Base-by-base conservation (phyloP, 2,329 filamentous ascomycete genomes). In the Cladosporium sp. region DNA sequence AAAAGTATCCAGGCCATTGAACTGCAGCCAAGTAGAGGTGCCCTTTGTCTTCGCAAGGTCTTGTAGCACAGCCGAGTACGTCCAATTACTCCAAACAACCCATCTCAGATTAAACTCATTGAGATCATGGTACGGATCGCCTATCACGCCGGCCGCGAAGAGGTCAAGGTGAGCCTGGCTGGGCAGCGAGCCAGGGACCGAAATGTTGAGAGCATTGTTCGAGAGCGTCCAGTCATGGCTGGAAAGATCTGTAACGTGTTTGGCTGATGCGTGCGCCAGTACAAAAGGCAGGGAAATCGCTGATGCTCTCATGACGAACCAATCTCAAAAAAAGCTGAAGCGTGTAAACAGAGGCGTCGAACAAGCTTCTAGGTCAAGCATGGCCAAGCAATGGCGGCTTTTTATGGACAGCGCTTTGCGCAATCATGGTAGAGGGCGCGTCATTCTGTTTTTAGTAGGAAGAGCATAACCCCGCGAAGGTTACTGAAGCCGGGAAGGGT, bases 1-100 rank as follows among this genome's bases (percentile, higher is more conserved):
- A 63, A 85, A 86, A 0, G 84, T 87, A 62, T 87, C 84, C 2
- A 87, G 74, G 6, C 84, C 84, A 58, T 87, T 79, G 71, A 87
- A 87, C 0, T 85, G 73, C 1, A 87, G 76, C 75, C 79, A 86
- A 5, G 65, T 74, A 25, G 25, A 3, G 1, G 67, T 68, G 36
- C 76, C n/a, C n/a, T n/a, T n/a, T n/a, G n/a, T n/a, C n/a, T 63
- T 58, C 0, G 60, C 62, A 71, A 83, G 64, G 19, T 70, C 74
- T 8, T 69, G 43, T 2, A 86, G 70, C 7, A 70, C 72, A n/a
- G 78, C 79, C 0, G 77, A 80, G 65, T 86, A 87, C 0, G 82
- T 87, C 84, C 84, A 87, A 65, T 86, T 83, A 14, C 73, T 73
- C 65, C 76, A 74, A n/a, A 76, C 76, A 25, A 87, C 75, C 83